phyloP scores from a whole-genome alignment of 306 rosid genomes.

The Psophocarpus tetragonolobus region DNA sequence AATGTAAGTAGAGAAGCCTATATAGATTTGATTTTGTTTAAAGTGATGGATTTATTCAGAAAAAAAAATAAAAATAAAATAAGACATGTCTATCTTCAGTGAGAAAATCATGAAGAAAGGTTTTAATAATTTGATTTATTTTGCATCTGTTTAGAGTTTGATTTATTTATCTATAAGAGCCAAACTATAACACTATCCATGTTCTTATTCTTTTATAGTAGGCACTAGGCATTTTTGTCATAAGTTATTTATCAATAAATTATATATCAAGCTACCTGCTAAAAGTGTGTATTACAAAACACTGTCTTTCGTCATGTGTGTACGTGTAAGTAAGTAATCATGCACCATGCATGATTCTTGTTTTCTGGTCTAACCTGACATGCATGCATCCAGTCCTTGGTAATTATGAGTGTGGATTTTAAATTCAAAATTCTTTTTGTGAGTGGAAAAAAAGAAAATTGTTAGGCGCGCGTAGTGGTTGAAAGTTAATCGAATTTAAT shows the following conservation, averaged over 20 bases:
- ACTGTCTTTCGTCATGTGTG: neutral
- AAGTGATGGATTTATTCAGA: neutral
- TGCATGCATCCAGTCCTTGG: neutral
- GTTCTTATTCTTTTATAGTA: neutral
- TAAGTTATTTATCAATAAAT: neutral
- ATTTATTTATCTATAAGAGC: too few species aligned
- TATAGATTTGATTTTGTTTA: too few species aligned
- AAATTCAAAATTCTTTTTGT: neutral
- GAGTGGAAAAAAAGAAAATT: neutral
- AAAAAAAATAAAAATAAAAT: too few species aligned
- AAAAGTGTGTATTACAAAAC: neutral
- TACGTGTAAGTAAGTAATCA: neutral
- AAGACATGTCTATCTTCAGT: too few species aligned
- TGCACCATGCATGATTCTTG: constrained; percentile 3
- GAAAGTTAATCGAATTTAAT: neutral
- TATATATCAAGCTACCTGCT: neutral
- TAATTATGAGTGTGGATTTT: neutral
- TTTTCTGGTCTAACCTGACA: neutral
- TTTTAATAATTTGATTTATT: too few species aligned
- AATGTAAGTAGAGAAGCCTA: neutral
- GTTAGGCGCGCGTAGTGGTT: neutral
- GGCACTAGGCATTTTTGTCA: neutral
- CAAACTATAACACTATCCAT: too few species aligned
- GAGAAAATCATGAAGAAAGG: too few species aligned
- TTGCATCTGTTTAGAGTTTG: too few species aligned